Evolutionary conservation across 768 basidiomycete species (phyloP), one percentile per base, ranked within the genome.

Genomic region (Mycena maculata): DNA sequence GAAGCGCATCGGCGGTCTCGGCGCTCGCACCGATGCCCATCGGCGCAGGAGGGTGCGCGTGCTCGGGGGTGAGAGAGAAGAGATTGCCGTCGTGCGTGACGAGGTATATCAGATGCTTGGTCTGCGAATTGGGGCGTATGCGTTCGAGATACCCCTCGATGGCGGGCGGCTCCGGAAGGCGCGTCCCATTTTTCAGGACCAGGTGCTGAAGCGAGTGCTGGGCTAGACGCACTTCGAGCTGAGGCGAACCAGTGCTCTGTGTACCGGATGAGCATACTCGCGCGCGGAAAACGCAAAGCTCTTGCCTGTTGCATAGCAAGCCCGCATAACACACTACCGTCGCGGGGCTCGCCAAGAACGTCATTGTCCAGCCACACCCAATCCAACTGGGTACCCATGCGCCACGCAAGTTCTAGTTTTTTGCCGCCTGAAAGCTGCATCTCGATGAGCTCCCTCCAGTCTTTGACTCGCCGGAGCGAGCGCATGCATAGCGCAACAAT

Each of bases 81-180:
- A 96, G 78, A 72, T 88, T 86, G 7, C 93, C 92, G 58, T 90
- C 85, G 72, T 95, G 92, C 8, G 88, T 87, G 28, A 86, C 79
- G 41, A 96, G 82, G 77, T 95, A 96, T 16, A 91, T 72, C 4
- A 83, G 82, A 61, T 91, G 87, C 58, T 84, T 88, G 30, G 76
- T 75, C 66, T 88, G 86, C 22, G 86, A 81, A 70, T 86, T 88
- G 3, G 88, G 84, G 68, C 82, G 85, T 72, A 93, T 84, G 50
- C 90, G 89, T 65, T 92, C 87, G 45, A 96, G 80, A 78, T 93
- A 98, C 3, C 96, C 96, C 78, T 98, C 96, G 50, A 97, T 82
- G 0, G 88, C 86, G 0, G 90, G 89, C 2, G 96, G 96, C 72
- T 96, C 94, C 36, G 86, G 78, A 20, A 96, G 74, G 39, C 79